Evolutionary conservation across 257 asterid species (phyloP).

Genomic region (Solanum pimpinellifolium): DNA sequence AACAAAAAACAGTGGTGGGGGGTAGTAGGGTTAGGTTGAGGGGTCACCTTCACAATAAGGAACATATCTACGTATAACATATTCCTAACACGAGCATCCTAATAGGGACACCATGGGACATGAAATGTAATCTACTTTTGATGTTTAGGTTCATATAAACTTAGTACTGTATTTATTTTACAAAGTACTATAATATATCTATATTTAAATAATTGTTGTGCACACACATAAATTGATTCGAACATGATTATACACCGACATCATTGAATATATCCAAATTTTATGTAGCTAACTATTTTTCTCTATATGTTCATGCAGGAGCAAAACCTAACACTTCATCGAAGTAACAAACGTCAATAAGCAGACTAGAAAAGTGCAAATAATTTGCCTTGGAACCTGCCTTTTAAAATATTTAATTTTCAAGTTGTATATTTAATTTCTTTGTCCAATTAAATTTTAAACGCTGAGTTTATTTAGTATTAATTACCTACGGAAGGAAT

Average conservation of each 20-base stretch:
- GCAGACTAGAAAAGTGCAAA: background rate
- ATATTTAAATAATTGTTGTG: background rate
- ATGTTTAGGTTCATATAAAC: background rate
- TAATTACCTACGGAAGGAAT: constrained; percentile 4
- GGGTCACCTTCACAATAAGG: background rate
- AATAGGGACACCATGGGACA: background rate
- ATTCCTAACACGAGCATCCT: background rate
- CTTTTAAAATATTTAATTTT: background rate
- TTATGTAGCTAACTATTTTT: background rate
- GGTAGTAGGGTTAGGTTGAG: background rate
- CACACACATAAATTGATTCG: background rate
- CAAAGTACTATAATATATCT: background rate
- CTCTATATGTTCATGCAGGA: background rate
- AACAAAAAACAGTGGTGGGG: background rate
- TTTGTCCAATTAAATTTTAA: background rate
- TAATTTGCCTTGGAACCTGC: background rate
- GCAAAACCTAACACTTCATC: background rate
- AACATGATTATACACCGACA: background rate
- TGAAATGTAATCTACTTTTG: background rate
- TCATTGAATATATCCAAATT: background rate
- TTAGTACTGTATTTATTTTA: background rate
- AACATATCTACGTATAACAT: background rate
- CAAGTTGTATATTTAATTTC: background rate
- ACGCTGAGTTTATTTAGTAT: background rate
- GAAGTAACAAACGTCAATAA: background rate